Evolutionary conservation across 441 rosid genomes (phyloP).

Genomic region (Jatropha podagrica): DNA sequence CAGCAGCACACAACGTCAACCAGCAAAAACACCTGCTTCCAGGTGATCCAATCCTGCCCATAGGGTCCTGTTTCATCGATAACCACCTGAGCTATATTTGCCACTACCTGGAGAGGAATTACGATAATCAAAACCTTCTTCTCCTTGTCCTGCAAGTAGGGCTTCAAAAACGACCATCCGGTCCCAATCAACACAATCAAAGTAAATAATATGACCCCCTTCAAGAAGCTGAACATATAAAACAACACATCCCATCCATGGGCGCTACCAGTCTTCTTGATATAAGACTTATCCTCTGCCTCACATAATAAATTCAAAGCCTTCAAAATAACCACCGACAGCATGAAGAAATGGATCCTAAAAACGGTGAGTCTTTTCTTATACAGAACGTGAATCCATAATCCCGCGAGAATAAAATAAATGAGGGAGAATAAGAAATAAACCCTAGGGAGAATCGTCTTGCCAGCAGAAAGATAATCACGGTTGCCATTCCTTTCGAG

Average conservation of each 20-base stretch:
- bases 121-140: slow-evolving; percentile 91
- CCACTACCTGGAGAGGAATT: slow-evolving; percentile 89
- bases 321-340: slow-evolving; percentile 70
- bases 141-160: slow-evolving; percentile 83
- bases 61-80: slow-evolving; percentile 78
- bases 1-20: slow-evolving; percentile 98
- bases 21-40: slow-evolving; percentile 86
- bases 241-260: slow-evolving; percentile 96
- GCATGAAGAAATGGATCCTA: slow-evolving; percentile 89
- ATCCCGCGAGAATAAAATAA: slow-evolving; percentile 59
- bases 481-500: slow-evolving; percentile 57
- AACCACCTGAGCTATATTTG: slow-evolving; percentile 88
- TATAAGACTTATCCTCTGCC: slow-evolving; percentile 83
- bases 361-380: slow-evolving; percentile 73
- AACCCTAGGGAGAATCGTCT: slow-evolving; percentile 71
- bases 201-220: slow-evolving; percentile 81
- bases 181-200: slow-evolving; percentile 92
- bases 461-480: slow-evolving; percentile 84
- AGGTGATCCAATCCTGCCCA: slow-evolving; percentile 76
- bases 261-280: slow-evolving; percentile 85
- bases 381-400: slow-evolving; percentile 70
- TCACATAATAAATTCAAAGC: slow-evolving; percentile 71
- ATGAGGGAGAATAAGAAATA: slow-evolving; percentile 63
- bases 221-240: slow-evolving; percentile 85
- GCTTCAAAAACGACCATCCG: slow-evolving; percentile 92